phyloP scores from a whole-genome alignment of 2,329 filamentous ascomycete species.

The Pseudovirgaria hyperparasitica region DNA sequence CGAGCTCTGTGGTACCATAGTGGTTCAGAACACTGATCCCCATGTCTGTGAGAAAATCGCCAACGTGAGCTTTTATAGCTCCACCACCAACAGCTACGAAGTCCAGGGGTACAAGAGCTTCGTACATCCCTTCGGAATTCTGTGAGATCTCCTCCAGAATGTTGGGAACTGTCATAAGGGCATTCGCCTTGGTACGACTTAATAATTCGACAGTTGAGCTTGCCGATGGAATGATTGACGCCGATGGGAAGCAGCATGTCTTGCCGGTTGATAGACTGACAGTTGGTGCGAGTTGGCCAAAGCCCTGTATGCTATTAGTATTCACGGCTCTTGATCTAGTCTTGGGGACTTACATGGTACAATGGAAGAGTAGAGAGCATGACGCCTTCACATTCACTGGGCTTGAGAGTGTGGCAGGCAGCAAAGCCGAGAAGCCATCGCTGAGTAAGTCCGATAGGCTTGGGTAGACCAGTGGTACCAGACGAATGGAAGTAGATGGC shows the following conservation, averaged over 20 bases:
- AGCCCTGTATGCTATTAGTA: constrained; percentile 7
- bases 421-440: constrained; percentile 16
- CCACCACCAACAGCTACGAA: constrained; percentile 24
- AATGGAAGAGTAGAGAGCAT: constrained; percentile 23
- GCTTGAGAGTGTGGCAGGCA: constrained; percentile 14
- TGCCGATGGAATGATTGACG: constrained; percentile 12
- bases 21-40: constrained; percentile 21
- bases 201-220: constrained; percentile 13
- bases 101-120: constrained; percentile 4
- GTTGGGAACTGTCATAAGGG: constrained; percentile 23
- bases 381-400: constrained; percentile 9
- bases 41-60: constrained; percentile 9
- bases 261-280: constrained; percentile 18
- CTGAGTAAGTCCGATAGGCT: constrained; percentile 20
- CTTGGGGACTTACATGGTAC: constrained; percentile 13
- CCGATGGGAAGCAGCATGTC: constrained; percentile 14
- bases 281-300: constrained; percentile 20
- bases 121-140: no score
- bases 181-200: constrained; percentile 7
- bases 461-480: constrained; percentile 24
- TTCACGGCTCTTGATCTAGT: background rate
- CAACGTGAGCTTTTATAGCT: constrained; percentile 14
- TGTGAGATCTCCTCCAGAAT: constrained; percentile 21
- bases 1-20: constrained; percentile 24
- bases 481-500: constrained; percentile 25